phyloP scores from a whole-genome alignment of 208 protist genomes.

The Novymonas esmeraldas region DNA sequence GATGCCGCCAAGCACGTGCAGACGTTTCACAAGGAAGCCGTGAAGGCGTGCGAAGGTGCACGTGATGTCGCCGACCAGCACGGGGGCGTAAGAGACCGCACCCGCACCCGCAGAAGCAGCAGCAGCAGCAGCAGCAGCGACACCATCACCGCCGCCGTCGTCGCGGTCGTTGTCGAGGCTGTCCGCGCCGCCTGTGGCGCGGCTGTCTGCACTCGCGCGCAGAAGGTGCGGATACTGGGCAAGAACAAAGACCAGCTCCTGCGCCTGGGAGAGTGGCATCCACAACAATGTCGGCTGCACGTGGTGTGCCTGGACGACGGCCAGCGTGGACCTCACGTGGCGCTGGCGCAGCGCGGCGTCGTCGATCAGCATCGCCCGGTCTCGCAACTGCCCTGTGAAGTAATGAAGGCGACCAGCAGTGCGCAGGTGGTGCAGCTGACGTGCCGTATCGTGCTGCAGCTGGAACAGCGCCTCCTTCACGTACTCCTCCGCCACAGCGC shows the following conservation, averaged over 20 bases:
- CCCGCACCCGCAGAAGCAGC: constrained; percentile 30
- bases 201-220: no score
- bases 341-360: constrained; percentile 43
- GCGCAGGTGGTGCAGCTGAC: constrained; percentile 66
- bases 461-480: constrained; percentile 53
- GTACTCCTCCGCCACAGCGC: constrained; percentile 39
- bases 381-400: constrained; percentile 51
- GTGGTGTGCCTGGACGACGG: constrained; percentile 61
- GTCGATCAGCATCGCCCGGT: constrained; percentile 18
- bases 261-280: constrained; percentile 81
- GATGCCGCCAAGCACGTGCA: constrained; percentile 74
- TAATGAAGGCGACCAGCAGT: constrained; percentile 36
- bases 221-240: constrained; percentile 44
- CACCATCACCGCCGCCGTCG: constrained; percentile 29
- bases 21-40: constrained; percentile 65
- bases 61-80: constrained; percentile 15
- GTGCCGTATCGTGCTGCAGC: constrained; percentile 77
- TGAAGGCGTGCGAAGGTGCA: constrained; percentile 35
- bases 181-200: not conserved
- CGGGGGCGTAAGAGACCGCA: constrained; percentile 22
- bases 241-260: constrained; percentile 72
- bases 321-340: constrained; percentile 61
- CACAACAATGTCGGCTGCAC: constrained; percentile 71
- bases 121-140: constrained; percentile 56
- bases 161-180: not conserved